Evolutionary conservation across 805 yeast species (phyloP).

Genomic region (Candida pini): DNA sequence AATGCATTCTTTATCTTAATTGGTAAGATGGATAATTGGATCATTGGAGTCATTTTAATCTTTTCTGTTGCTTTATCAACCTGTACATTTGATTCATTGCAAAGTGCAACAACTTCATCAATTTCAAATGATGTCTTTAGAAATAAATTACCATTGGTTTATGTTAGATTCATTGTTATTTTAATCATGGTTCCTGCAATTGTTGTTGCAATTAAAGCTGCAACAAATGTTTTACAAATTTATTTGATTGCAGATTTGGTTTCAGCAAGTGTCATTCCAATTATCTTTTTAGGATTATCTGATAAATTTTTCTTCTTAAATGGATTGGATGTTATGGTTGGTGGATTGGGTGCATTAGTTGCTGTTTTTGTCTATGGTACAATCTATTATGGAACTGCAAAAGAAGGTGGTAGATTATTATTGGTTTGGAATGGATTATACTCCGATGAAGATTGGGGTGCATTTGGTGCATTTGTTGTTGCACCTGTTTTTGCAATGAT

Average conservation of each 20-base stretch:
- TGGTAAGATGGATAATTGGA: slow-evolving; percentile 76
- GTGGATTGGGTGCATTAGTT: slow-evolving; percentile 78
- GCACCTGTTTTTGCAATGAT: slow-evolving; percentile 80
- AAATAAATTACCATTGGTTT: slow-evolving; percentile 63
- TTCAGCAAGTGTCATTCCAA: slow-evolving; percentile 82
- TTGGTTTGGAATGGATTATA: slow-evolving; percentile 79
- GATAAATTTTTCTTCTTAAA: slow-evolving; percentile 60
- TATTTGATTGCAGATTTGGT: slow-evolving; percentile 88
- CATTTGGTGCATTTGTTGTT: slow-evolving; percentile 89
- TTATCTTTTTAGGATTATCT: slow-evolving; percentile 72
- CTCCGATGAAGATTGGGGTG: slow-evolving; percentile 76
- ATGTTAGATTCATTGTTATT: slow-evolving; percentile 65
- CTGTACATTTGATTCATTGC: slow-evolving; percentile 84
- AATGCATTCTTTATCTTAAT: slow-evolving; percentile 71
- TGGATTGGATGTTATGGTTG: slow-evolving; percentile 76
- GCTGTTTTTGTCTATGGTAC: slow-evolving; percentile 82
- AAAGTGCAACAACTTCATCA: slow-evolving; percentile 82
- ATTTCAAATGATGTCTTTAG: slow-evolving; percentile 87
- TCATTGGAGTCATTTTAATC: slow-evolving; percentile 74
- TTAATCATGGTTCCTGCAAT: slow-evolving; percentile 81
- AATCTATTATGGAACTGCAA: slow-evolving; percentile 65
- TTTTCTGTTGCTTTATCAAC: slow-evolving; percentile 72
- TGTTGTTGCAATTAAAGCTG: slow-evolving; percentile 76
- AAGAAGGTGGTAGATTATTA: slow-evolving; percentile 71
- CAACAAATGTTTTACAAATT: slow-evolving; percentile 78